Base-by-base conservation (phyloP, 441 rosid species). In the Sinapis alba region DNA sequence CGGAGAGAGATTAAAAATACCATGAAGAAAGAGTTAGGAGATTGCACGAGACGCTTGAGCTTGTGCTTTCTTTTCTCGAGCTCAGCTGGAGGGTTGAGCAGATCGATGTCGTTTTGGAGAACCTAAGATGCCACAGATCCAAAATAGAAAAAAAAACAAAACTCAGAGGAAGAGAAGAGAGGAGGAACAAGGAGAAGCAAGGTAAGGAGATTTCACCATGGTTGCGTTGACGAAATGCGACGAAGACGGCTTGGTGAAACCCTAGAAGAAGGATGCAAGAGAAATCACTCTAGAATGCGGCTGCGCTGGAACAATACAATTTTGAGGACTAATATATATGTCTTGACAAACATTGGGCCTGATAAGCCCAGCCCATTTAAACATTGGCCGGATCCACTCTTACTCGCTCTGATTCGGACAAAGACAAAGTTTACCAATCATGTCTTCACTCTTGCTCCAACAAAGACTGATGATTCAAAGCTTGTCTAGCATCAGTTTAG, bases 51-150 rank as follows among this genome's bases (percentile, higher is more conserved):
- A 47, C 78, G 78, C 73, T 75, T 68, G 30, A 75, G 78, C 78
- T 75, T 75, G 78, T 75, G 78, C 54, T 68, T 75, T n/a, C 27
- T 75, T 57, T 75, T 75, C 62, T 75, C 78, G 7, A 75, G 73
- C 50, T 75, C 78, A 45, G 78, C 78, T 3, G 73, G 78, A 15
- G 78, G 73, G 6, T 61, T 75, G 2, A 75, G 68, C 5, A 75
- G 62, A 60, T 75, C 78, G 62, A 75, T 60, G n/a, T 75, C 78
- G 68, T 75, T 75, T 75, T 67, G 73, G n/a, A 75, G 78, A 60
- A 75, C 78, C 78, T 75, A 8, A 41, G 56, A 18, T 10, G 43
- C 32, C 50, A 71, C 51, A 60, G 30, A 50, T 68, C 23, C 24
- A 41, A 54, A 20, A 28, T 0, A 7, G 4, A 26, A 30, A 2